Evolutionary conservation across 108 stramenopile species (phyloP), one percentile per base, ranked within the genome.

Genomic region (Parietichytrium sp.): DNA sequence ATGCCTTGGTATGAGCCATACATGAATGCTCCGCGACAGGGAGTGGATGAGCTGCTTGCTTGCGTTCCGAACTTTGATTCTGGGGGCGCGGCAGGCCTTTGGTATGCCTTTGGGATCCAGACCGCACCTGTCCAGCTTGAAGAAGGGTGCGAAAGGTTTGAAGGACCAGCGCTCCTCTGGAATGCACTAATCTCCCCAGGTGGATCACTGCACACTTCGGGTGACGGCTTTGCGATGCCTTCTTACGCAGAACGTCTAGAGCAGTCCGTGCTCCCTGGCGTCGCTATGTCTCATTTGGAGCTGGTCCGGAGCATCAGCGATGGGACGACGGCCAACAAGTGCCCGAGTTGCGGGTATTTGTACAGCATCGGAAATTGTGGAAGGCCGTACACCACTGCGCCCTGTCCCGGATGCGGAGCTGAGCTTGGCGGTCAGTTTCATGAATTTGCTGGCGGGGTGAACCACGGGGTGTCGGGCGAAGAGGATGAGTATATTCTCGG

Each of bases 81-180:
- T 25, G 61, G 61, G 6, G 61, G 61, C 42, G 15, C 38, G 20
- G 15, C 1, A 36, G 61, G 61, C 61, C 61, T 72, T 7, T 72
- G 61, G 61, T 0, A 72, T 10, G 20, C 61, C 8, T 27, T 72
- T 16, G 61, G 3, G 20, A 0, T 72, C 16, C 10, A 10, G 15
- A 1, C 61, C 0, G 61, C 33, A 10, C 61, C 61, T 0, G 61
- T 27, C 0, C 20, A 10, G 6, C 61, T 72, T 8, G 8, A 3
- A 10, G 61, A 72, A 27, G 61, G 42, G 8, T 72, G 61, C 1
- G 42, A 45, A 10, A 8, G 38, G 10, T 72, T 72, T 20, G 61
- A 47, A 20, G 61, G 61, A 2, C 61, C 61, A 27, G 61, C 61
- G 61, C 61, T 72, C 20, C 61, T 72, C 13, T 72, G 61, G 61